Evolutionary conservation across 1,284 basidiomycete genomes (phyloP), one percentile per base, ranked within the genome.

Genomic region (Erythrobasidium hasegawianum): DNA sequence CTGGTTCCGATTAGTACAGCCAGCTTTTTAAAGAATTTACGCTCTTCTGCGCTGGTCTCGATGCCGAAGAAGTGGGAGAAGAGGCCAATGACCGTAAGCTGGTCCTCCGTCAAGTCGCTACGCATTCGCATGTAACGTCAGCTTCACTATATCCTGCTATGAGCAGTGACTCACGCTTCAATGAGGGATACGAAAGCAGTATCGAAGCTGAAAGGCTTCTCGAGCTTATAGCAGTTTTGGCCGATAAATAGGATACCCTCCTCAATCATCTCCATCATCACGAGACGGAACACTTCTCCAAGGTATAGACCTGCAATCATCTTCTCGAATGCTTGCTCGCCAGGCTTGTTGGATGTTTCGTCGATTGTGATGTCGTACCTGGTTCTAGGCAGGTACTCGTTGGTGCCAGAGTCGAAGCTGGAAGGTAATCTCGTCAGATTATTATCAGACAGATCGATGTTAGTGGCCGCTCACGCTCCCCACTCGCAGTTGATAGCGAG

Each of bases 401-500:
- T 94, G 71, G 88, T 85, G 75, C 93, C 93, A 20, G 93, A 96
- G 79, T 98, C 95, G 76, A 98, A 98, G 9, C 50, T 52, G 57
- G 14, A 16, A 61, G 14, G n/a, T 1, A 18, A 18, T 10, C 5
- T 41, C 2, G 33, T 33, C 33, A 33, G 33, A 4, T 33, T 5
- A 59, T 1, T 3, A 47, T n/a, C n/a, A 16, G n/a, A 41, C 45
- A 24, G 45, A 33, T 33, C 33, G 5, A 14, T 16, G n/a, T 7
- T 9, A 5, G 20, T 53, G 50, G 9, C 4, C 18, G 41, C 39
- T 45, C 2, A 26, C 4, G 76, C 84, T 58, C 71, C 89, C 88
- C 89, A 91, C 83, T 95, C 91, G 78, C 91, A 95, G 79, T 98
- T 98, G 78, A 98, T 97, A 10, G 88, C 95, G 86, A 98, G 97